Evolutionary conservation across 768 basidiomycete genomes (phyloP).

Genomic region (Suillus sp.): DNA sequence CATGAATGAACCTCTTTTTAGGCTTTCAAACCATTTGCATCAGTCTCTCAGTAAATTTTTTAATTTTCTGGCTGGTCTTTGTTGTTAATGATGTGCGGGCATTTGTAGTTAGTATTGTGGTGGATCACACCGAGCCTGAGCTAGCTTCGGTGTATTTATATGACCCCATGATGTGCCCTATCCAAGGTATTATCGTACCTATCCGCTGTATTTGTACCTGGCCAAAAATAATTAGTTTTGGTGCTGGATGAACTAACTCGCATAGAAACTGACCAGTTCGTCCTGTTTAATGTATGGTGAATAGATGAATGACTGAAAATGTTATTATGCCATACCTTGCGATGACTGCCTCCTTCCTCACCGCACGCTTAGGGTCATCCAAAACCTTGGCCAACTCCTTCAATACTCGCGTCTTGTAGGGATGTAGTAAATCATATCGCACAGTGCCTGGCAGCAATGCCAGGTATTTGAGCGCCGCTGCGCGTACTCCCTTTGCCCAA

Average conservation of each 20-base stretch:
- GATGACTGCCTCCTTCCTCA: slow-evolving; percentile 88
- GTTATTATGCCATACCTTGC: slow-evolving; percentile 47
- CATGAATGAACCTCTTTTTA: too few species aligned
- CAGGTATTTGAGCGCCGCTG: slow-evolving; percentile 74
- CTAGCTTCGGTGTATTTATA: background rate
- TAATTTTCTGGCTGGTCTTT: too few species aligned
- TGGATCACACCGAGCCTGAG: too few species aligned
- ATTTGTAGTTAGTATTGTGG: too few species aligned
- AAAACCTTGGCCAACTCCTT: slow-evolving; percentile 72
- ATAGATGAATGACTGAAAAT: background rate
- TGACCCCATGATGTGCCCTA: too few species aligned
- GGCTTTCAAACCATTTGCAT: too few species aligned
- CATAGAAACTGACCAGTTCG: slow-evolving; percentile 27
- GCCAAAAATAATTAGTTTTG: slow-evolving; percentile 7
- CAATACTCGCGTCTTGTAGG: slow-evolving; percentile 71
- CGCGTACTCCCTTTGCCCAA: slow-evolving; percentile 65
- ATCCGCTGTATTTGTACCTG: slow-evolving; percentile 33
- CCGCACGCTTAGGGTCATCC: slow-evolving; percentile 86
- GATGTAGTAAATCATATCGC: slow-evolving; percentile 82
- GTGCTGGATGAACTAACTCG: background rate
- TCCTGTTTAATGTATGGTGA: slow-evolving; percentile 24
- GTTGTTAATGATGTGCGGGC: too few species aligned
- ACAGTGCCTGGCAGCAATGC: slow-evolving; percentile 72
- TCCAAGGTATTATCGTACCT: background rate
- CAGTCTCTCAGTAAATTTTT: too few species aligned